Percentiles rank a stretch among this genome's conserved stretches.
Conservation (phyloP, 768 basidiomycete species). For the Lentinula raphanica region DNA sequence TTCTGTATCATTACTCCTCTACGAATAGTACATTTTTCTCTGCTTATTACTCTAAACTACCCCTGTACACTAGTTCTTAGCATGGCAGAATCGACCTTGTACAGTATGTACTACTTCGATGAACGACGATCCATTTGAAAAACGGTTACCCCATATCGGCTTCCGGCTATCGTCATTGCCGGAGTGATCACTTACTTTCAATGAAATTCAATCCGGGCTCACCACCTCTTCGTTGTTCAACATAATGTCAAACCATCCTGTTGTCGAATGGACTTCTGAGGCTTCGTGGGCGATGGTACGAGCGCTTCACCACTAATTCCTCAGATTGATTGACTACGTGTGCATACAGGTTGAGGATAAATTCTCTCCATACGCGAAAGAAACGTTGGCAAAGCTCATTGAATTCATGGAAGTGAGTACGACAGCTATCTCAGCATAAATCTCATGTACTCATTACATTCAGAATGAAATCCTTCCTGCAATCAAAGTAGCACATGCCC, state of each 20-base stretch:
- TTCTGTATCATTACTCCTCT: conserved; percentile 3
- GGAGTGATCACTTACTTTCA: not conserved
- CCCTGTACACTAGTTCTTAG: not conserved
- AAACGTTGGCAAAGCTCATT: conserved; percentile 78
- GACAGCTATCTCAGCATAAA: not conserved
- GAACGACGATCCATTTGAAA: no score
- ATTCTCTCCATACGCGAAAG: conserved; percentile 86
- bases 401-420: conserved; percentile 71
- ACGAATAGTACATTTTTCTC: not conserved
- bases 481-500: conserved; percentile 67
- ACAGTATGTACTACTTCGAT: no score
- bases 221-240: conserved; percentile 5
- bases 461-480: conserved; percentile 90
- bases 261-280: conserved; percentile 73
- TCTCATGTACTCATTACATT: not conserved
- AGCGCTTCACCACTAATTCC: not conserved
- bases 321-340: not conserved
- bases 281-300: conserved; percentile 83
- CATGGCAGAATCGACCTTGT: not conserved
- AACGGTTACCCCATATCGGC: not conserved
- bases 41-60: not conserved
- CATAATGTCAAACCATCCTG: conserved; percentile 64
- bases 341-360: conserved; percentile 76
- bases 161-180: not conserved
- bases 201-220: not conserved